Conservation (phyloP, 2,329 filamentous ascomycete species). For the Verticillium dahliae region DNA sequence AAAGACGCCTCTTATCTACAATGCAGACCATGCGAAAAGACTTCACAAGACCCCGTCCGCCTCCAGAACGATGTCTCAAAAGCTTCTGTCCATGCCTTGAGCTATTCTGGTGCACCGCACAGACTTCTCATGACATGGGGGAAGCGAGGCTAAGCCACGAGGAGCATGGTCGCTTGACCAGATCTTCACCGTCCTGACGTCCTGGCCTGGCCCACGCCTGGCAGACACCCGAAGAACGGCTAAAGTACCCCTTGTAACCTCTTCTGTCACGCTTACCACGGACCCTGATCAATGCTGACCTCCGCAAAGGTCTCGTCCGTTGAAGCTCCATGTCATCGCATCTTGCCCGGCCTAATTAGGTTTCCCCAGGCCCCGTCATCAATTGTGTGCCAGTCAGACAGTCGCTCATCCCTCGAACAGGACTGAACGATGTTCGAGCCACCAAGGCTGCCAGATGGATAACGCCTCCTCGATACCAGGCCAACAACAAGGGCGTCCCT, state of each 20-base stretch:
- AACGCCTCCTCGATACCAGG: neutral
- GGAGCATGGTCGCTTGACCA: neutral
- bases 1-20: neutral
- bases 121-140: neutral
- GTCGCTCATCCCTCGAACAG: neutral
- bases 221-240: neutral
- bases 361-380: no score
- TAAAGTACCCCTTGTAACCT: neutral
- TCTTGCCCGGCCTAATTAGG: no score
- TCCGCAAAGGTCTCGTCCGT: neutral
- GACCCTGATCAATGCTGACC: neutral
- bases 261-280: neutral
- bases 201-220: neutral
- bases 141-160: neutral
- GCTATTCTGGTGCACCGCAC: neutral
- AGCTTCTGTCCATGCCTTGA: neutral
- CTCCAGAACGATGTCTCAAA: neutral
- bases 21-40: neutral
- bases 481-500: neutral
- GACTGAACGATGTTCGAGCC: neutral
- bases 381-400: neutral
- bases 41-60: neutral
- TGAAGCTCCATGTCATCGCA: neutral
- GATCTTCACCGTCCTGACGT: neutral
- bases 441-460: neutral